These are phyloP conservation scores for Kwoniella dendrophila DNA, from an alignment of 768 basidiomycete species.

Conservation along the genomic window DNA sequence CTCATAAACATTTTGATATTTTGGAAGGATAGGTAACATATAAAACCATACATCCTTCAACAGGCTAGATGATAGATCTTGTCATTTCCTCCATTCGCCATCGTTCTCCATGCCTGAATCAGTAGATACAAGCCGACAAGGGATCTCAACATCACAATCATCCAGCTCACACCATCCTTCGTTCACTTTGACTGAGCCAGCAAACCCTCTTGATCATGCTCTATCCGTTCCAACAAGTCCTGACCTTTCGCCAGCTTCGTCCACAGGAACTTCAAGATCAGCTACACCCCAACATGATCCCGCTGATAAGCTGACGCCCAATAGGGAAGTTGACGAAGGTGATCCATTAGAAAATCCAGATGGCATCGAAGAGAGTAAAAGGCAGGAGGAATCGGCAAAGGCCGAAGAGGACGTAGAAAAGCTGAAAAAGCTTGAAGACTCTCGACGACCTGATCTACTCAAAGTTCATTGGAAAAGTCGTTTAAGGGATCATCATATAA, in stretches of 20 bases:
- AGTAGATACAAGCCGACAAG: no score
- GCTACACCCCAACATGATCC: slow-evolving; percentile 6
- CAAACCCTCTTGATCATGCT: neutral
- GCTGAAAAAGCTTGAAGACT: slow-evolving; percentile 2
- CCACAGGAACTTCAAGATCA: neutral
- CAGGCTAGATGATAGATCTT: no score
- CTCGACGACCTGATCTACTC: slow-evolving; percentile 12
- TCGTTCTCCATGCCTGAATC: no score
- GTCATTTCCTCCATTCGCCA: no score
- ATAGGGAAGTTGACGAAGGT: neutral
- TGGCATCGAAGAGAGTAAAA: neutral
- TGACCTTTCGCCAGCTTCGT: neutral
- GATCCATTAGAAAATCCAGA: neutral
- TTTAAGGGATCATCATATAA: slow-evolving; percentile 14
- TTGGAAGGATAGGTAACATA: no score
- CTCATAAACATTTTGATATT: no score
- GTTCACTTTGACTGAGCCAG: neutral
- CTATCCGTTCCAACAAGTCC: slow-evolving; percentile 8
- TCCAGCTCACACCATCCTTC: neutral
- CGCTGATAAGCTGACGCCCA: neutral
- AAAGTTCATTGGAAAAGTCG: slow-evolving; percentile 27
- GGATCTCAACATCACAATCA: no score
- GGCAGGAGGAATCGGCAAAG: neutral
- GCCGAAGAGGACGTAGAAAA: neutral
- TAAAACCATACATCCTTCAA: no score